Evolutionary conservation across 805 yeast species (phyloP).

Genomic region (Zygotorulaspora chibaensis): DNA sequence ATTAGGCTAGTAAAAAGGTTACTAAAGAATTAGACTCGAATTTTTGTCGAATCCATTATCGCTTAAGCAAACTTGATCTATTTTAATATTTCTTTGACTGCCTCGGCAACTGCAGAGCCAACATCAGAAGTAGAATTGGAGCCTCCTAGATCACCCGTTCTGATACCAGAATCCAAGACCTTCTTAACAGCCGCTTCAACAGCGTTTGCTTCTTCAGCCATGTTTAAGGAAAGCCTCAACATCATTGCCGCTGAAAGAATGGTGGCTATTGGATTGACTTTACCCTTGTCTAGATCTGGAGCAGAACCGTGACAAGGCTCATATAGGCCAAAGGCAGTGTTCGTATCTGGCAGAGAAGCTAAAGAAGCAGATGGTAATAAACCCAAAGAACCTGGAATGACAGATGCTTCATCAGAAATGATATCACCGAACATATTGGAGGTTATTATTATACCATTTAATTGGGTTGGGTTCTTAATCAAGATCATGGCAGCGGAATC

Average conservation of each 20-base stretch:
- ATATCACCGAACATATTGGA: conserved; percentile 98
- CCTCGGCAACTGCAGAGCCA: conserved; percentile 86
- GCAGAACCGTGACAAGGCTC: conserved; percentile 99
- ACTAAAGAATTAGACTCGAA: background rate
- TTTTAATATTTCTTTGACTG: conserved; percentile 53
- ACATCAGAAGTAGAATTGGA: conserved; percentile 79
- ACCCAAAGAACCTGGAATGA: conserved; percentile 96
- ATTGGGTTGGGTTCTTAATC: conserved; percentile 82
- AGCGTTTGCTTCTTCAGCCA: conserved; percentile 79
- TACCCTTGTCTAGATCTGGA: conserved; percentile 82
- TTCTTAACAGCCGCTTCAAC: conserved; percentile 81
- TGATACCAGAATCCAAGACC: conserved; percentile 77
- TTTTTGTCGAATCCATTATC: too few relatives aligned
- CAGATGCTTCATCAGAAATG: conserved; percentile 96
- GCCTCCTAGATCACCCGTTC: conserved; percentile 92
- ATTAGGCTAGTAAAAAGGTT: conserved; percentile 4
- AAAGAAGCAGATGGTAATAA: conserved; percentile 91
- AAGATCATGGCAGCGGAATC: conserved; percentile 99
- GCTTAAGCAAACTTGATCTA: conserved; percentile 1
- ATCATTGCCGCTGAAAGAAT: conserved; percentile 96
- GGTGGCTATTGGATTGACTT: conserved; percentile 94
- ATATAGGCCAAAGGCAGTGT: conserved; percentile 90
- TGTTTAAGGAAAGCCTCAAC: conserved; percentile 84
- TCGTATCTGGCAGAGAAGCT: conserved; percentile 94
- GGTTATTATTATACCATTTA: conserved; percentile 90